phyloP scores from a whole-genome alignment of 2,329 filamentous ascomycete species.

The Trichothecium sympodiale region DNA sequence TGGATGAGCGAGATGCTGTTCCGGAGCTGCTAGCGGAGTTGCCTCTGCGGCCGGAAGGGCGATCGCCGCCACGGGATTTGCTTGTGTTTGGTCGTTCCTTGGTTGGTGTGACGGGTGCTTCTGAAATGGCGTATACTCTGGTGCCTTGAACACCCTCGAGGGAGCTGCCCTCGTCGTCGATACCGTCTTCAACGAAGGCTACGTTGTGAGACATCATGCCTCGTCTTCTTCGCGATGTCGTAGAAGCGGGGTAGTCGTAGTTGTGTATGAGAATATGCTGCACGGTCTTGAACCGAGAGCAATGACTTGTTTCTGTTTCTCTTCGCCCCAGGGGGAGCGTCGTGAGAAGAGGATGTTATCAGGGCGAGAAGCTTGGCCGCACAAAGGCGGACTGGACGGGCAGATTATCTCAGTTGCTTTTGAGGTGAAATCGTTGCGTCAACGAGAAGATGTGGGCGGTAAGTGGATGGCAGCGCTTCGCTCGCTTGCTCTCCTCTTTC shows the following conservation, averaged over 20 bases:
- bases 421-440: too few relatives aligned
- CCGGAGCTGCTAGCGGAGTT: constrained; percentile 31
- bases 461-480: too few relatives aligned
- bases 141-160: constrained; percentile 26
- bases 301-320: too few relatives aligned
- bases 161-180: constrained; percentile 37
- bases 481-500: too few relatives aligned
- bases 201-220: constrained; percentile 15
- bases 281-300: too few relatives aligned
- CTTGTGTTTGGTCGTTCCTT: constrained; percentile 42
- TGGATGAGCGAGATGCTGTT: constrained; percentile 27
- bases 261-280: neutral
- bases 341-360: too few relatives aligned
- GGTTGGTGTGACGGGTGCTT: constrained; percentile 27
- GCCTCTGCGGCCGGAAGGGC: constrained; percentile 19
- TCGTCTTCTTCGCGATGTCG: constrained; percentile 29
- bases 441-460: too few relatives aligned
- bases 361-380: too few relatives aligned
- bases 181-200: constrained; percentile 39
- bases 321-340: too few relatives aligned
- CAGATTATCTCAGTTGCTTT: too few relatives aligned
- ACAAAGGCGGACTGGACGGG: too few relatives aligned
- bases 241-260: constrained; percentile 8
- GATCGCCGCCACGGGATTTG: constrained; percentile 31
- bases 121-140: constrained; percentile 35